These are phyloP conservation scores for Jaenimonas drosophilae DNA, from an alignment of 208 protist species.

Conservation along the genomic window DNA sequence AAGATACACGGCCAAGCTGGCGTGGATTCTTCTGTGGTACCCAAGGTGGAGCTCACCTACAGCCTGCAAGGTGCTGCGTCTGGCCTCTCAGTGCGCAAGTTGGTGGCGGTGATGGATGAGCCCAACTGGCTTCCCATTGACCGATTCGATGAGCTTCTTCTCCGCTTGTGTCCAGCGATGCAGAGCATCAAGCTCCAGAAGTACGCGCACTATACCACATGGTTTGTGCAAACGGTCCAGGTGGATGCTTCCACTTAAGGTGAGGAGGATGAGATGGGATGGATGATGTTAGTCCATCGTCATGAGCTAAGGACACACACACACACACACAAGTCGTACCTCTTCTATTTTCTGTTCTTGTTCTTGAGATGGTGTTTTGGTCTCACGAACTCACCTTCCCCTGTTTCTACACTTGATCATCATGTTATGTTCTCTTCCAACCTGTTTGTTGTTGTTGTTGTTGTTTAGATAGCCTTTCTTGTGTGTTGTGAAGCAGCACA, in stretches of 20 bases:
- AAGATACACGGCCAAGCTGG: too few species aligned
- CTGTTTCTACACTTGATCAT: too few species aligned
- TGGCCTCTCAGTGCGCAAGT: conserved; percentile 44
- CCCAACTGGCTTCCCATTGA: conserved; percentile 65
- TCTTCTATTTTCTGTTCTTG: too few species aligned
- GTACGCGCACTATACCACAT: conserved; percentile 73
- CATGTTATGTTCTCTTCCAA: conserved; percentile 1
- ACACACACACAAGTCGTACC: too few species aligned
- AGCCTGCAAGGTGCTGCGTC: conserved; percentile 47
- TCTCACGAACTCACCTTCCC: too few species aligned
- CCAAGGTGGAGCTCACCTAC: conserved; percentile 46
- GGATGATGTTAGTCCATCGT: not conserved
- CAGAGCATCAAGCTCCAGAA: conserved; percentile 43
- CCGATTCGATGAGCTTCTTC: conserved; percentile 21
- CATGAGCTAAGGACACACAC: too few species aligned
- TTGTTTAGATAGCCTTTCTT: conserved; percentile 3
- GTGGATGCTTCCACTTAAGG: too few species aligned
- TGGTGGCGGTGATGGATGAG: conserved; percentile 53
- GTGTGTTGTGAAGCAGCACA: conserved; percentile 1
- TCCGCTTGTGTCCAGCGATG: conserved; percentile 24
- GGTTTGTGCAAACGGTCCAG: conserved; percentile 71
- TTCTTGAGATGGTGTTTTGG: too few species aligned
- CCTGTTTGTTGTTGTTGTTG: conserved; percentile 4
- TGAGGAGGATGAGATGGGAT: conserved; percentile 17
- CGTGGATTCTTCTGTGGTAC: conserved; percentile 14